A percentile compares a stretch with the other conserved stretches of the same genome.
Conservation (phyloP, 345 rosid genomes). For the Leavenworthia alabamica region DNA sequence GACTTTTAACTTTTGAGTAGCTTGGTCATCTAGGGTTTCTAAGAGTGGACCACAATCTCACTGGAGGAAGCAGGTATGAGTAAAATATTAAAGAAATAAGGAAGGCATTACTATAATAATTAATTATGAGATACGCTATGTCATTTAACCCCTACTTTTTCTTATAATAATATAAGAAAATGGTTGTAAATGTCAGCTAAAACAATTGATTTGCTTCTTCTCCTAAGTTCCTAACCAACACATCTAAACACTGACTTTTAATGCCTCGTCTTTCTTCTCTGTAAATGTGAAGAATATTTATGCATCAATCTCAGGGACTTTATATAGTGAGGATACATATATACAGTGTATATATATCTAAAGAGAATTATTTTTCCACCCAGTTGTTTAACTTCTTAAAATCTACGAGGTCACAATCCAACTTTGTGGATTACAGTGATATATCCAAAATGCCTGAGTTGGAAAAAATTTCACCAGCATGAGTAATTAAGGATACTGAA, state of each 20-base stretch:
- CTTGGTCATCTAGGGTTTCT: constrained; percentile 30
- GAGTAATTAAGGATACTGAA: neutral
- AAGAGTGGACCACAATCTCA: constrained; percentile 24
- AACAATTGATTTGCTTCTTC: constrained; percentile 42
- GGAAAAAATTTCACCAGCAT: neutral
- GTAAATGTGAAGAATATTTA: neutral
- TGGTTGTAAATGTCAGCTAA: constrained; percentile 24
- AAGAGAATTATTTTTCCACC: neutral
- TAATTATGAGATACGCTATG: constrained; percentile 12
- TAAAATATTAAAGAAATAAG: constrained; percentile 8
- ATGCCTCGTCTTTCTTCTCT: constrained; percentile 22
- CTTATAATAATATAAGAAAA: constrained; percentile 3
- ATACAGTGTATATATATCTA: neutral
- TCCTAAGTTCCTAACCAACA: constrained; percentile 66
- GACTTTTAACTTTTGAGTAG: constrained; percentile 12
- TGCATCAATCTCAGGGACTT: neutral
- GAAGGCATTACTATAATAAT: constrained; percentile 1
- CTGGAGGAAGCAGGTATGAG: constrained; percentile 27
- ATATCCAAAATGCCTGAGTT: neutral
- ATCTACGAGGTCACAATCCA: neutral
- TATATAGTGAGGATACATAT: neutral
- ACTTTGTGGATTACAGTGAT: neutral
- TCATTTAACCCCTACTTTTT: constrained; percentile 14
- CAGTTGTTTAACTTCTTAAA: neutral
- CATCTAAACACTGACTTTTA: constrained; percentile 70